These are phyloP conservation scores for Euryodendron excelsum DNA, from an alignment of 148 eudicot genomes.

Conservation along the genomic window DNA sequence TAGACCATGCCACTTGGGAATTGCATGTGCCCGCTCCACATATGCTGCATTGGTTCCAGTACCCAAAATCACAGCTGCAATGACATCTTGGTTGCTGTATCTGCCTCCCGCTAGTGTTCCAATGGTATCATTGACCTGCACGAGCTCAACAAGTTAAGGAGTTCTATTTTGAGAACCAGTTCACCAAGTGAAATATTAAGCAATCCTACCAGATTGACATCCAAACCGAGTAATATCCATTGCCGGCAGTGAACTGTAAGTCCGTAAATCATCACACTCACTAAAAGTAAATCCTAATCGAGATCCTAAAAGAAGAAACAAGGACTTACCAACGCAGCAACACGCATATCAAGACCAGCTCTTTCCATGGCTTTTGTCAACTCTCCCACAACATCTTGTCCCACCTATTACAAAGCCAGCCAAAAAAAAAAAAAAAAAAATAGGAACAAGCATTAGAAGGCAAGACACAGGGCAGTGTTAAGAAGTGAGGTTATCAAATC, in stretches of 20 bases:
- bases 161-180: neutral
- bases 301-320: conserved; percentile 1
- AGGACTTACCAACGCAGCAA: conserved; percentile 77
- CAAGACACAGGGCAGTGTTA: neutral
- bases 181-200: conserved; percentile 1
- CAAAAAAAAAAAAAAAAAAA: neutral
- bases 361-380: conserved; percentile 79
- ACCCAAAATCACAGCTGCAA: conserved; percentile 93
- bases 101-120: conserved; percentile 96
- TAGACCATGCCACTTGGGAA: conserved; percentile 93
- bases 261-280: neutral
- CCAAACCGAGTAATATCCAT: neutral
- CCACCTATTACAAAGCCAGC: conserved; percentile 50
- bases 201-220: neutral
- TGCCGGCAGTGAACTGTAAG: conserved; percentile 11
- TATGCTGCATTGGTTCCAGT: conserved; percentile 99
- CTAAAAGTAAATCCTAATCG: neutral
- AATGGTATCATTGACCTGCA: conserved; percentile 92
- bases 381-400: conserved; percentile 85
- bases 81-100: conserved; percentile 54
- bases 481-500: neutral
- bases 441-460: neutral
- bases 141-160: conserved; percentile 9
- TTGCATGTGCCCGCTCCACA: conserved; percentile 85
- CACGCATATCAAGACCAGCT: conserved; percentile 84